A percentile compares a stretch with the other conserved stretches of the same genome.
These are phyloP conservation scores for Mycosphaerella sp. DNA, from an alignment of 2,329 filamentous ascomycete species.

Conservation along the genomic window DNA sequence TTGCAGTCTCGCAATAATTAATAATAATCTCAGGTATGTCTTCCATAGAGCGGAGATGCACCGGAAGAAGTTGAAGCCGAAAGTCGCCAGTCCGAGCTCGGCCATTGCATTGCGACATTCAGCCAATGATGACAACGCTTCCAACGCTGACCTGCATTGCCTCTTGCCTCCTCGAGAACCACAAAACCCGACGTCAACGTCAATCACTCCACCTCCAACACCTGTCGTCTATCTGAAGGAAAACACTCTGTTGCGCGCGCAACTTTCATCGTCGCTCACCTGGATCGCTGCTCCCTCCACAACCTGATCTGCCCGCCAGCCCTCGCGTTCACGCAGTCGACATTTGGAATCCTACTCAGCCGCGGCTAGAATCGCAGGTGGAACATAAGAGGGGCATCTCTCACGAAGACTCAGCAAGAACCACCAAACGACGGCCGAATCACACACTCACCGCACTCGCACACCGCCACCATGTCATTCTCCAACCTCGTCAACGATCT, in stretches of 20 bases:
- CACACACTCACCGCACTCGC: background rate
- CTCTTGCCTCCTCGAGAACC: conserved; percentile 2
- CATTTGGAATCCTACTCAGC: conserved; percentile 2
- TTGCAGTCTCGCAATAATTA: background rate
- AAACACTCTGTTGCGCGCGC: background rate
- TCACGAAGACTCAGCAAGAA: background rate
- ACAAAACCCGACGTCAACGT: background rate
- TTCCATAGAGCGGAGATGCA: background rate
- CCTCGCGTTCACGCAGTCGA: background rate
- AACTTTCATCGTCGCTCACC: background rate
- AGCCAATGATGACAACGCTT: background rate
- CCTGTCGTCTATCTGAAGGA: background rate
- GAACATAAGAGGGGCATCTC: conserved; percentile 11
- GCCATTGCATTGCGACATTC: background rate
- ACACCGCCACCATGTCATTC: conserved; percentile 44
- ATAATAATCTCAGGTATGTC: too few relatives aligned
- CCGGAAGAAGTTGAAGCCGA: background rate
- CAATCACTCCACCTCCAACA: background rate
- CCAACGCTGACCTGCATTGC: background rate
- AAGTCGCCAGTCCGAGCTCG: background rate
- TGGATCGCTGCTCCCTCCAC: background rate
- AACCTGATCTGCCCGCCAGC: background rate
- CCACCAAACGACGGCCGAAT: background rate
- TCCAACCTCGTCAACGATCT: conserved; percentile 48
- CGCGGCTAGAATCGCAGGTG: conserved; percentile 9